Percentiles rank a stretch among this genome's conserved stretches.
Evolutionary conservation across 441 rosid genomes (phyloP).

Genomic region (Erodium texanum): DNA sequence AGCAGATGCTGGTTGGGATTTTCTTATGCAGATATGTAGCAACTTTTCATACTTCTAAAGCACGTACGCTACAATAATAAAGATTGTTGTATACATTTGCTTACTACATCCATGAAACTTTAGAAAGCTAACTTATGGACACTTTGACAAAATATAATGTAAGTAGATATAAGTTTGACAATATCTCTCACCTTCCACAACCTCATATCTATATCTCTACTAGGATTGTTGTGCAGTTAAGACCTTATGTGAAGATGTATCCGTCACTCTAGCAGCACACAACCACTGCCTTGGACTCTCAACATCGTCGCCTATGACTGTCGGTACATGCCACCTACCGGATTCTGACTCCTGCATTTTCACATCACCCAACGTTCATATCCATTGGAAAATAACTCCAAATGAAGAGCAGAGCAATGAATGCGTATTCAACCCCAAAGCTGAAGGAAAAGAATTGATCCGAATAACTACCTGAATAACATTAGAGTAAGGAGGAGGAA

Average conservation of each 20-base stretch:
- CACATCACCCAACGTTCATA: background rate
- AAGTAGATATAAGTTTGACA: background rate
- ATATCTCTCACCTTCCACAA: too few species aligned
- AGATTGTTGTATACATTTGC: background rate
- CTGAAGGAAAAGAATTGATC: background rate
- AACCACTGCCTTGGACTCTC: constrained; percentile 71
- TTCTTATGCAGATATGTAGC: too few species aligned
- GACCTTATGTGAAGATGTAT: background rate
- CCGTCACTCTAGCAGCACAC: constrained; percentile 44
- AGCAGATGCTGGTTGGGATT: too few species aligned
- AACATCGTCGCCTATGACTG: constrained; percentile 46
- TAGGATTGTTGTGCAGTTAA: too few species aligned
- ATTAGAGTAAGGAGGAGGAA: constrained; percentile 92
- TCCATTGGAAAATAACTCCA: background rate
- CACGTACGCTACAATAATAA: background rate
- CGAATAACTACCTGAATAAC: constrained; percentile 59
- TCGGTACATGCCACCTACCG: constrained; percentile 87
- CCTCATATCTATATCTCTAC: too few species aligned
- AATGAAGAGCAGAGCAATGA: background rate
- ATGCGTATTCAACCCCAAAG: constrained; percentile 1
- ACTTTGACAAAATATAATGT: background rate
- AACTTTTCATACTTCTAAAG: too few species aligned
- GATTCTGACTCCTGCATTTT: constrained; percentile 67
- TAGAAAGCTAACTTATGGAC: too few species aligned
- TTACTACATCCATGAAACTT: background rate